Evolutionary conservation across 441 rosid species (phyloP).

Genomic region (Raphanus hybrid): DNA sequence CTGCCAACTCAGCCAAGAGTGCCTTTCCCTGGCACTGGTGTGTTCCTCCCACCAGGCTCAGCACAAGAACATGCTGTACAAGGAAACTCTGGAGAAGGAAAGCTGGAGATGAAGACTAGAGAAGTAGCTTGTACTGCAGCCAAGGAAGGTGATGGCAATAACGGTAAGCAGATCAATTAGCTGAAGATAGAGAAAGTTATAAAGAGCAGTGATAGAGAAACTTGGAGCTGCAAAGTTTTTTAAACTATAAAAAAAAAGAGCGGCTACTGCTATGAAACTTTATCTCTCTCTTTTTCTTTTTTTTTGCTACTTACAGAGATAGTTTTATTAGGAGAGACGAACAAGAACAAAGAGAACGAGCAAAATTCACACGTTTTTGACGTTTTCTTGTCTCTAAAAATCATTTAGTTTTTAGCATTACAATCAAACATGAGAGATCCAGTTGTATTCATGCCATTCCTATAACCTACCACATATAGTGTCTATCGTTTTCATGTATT

Average conservation of each 20-base stretch:
- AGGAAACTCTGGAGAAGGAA: slow-evolving; percentile 14
- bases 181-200: slow-evolving; percentile 13
- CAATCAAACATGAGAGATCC: not conserved
- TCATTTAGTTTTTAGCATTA: not conserved
- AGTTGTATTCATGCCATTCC: not conserved
- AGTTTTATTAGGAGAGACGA: slow-evolving; percentile 25
- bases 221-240: slow-evolving; percentile 23
- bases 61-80: not conserved
- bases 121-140: slow-evolving; percentile 30
- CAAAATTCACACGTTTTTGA: slow-evolving; percentile 31
- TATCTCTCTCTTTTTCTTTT: not conserved
- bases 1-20: slow-evolving; percentile 56
- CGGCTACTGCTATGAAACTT: slow-evolving; percentile 19
- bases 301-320: slow-evolving; percentile 17
- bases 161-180: slow-evolving; percentile 25
- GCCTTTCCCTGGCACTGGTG: slow-evolving; percentile 87
- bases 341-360: not conserved
- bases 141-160: slow-evolving; percentile 4
- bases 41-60: slow-evolving; percentile 81
- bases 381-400: slow-evolving; percentile 25
- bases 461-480: not conserved
- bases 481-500: not conserved
- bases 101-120: slow-evolving; percentile 9
- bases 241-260: slow-evolving; percentile 23
- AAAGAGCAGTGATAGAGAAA: slow-evolving; percentile 17